Evolutionary conservation across 306 rosid genomes (phyloP).

Genomic region (Gastrolobium villosum): DNA sequence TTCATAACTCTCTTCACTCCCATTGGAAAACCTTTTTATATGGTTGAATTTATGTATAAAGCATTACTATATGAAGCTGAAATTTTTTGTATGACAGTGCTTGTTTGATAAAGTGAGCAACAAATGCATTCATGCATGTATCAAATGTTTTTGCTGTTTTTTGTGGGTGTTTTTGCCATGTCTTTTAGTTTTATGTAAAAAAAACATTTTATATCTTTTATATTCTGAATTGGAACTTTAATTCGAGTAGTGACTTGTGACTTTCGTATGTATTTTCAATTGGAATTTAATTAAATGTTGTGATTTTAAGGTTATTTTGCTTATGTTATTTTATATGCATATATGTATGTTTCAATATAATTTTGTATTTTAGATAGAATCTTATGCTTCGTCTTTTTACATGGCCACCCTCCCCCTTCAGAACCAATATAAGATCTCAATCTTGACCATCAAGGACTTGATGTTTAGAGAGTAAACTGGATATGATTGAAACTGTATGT

Average conservation of each 20-base stretch:
- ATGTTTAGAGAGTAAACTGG: no score
- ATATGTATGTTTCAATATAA: no score
- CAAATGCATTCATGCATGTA: constrained; percentile 4
- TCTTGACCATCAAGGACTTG: not conserved
- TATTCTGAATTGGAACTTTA: not conserved
- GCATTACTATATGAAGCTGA: not conserved
- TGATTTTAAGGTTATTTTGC: no score
- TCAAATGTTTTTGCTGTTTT: not conserved
- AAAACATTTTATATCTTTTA: not conserved
- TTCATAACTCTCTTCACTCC: constrained; percentile 11
- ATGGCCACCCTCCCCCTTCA: not conserved
- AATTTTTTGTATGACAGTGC: constrained; percentile 20
- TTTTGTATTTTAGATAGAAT: no score
- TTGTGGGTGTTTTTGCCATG: not conserved
- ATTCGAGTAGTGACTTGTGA: not conserved
- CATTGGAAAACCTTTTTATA: not conserved
- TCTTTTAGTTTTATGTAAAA: not conserved
- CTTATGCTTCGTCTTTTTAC: not conserved
- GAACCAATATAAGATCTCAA: not conserved
- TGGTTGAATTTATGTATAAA: constrained; percentile 12
- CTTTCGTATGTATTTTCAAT: not conserved
- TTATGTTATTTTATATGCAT: no score
- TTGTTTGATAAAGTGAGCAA: constrained; percentile 16
- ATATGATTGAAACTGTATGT: no score
- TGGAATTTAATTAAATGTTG: not conserved